These are phyloP conservation scores for Fraxinus anomala DNA, from an alignment of 257 asterid species.

Conservation along the genomic window DNA sequence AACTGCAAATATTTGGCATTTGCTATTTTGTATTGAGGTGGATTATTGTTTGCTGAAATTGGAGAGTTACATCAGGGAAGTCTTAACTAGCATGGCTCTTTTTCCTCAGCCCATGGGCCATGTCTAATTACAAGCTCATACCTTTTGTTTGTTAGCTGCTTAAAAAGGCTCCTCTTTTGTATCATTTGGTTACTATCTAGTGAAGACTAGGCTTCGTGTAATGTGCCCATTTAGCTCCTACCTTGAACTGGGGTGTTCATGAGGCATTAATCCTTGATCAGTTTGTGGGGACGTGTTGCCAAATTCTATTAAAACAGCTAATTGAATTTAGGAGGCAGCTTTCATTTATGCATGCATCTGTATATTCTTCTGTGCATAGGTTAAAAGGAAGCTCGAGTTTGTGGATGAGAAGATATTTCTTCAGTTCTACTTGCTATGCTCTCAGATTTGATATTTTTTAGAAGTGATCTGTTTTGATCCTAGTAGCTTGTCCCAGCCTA, in stretches of 20 bases:
- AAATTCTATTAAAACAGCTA: not conserved
- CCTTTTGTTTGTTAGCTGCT: constrained; percentile 1
- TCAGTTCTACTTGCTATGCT: not conserved
- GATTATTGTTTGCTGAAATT: not conserved
- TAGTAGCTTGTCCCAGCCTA: not conserved
- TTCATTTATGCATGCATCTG: not conserved
- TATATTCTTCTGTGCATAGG: constrained; percentile 6
- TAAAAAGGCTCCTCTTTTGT: too few species aligned
- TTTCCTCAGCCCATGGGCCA: not conserved
- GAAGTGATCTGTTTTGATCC: not conserved
- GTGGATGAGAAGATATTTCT: not conserved
- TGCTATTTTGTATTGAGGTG: not conserved
- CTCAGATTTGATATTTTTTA: not conserved
- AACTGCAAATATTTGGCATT: not conserved
- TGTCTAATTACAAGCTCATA: not conserved
- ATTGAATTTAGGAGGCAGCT: too few species aligned
- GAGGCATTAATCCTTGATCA: constrained; percentile 11
- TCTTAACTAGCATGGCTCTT: not conserved
- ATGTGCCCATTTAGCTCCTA: not conserved
- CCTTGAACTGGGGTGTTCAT: constrained; percentile 1
- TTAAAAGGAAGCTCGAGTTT: not conserved
- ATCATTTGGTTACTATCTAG: too few species aligned
- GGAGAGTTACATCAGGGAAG: not conserved
- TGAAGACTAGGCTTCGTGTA: too few species aligned
- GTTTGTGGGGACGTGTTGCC: not conserved